These are phyloP conservation scores for Annulohypoxylon stygium DNA, from an alignment of 495 filamentous ascomycete species.

Conservation along the genomic window DNA sequence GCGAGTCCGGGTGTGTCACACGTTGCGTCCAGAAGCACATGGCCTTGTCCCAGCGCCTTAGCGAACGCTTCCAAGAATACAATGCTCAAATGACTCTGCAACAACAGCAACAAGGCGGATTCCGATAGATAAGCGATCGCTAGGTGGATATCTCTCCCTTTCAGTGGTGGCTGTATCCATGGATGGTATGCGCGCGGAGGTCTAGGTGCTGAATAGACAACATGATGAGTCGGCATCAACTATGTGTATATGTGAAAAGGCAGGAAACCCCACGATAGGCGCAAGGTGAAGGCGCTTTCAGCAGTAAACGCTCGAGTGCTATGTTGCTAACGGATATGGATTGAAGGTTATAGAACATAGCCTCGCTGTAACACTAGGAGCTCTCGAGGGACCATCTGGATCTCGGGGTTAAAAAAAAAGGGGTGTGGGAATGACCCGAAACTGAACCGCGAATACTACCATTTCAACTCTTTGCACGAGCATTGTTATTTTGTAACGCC, in stretches of 20 bases:
- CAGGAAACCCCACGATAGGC: background rate
- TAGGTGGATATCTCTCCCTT: background rate
- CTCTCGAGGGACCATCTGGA: background rate
- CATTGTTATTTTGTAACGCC: background rate
- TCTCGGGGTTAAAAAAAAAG: background rate
- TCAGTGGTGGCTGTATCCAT: conserved; percentile 6
- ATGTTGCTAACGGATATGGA: background rate
- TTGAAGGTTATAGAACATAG: conserved; percentile 9
- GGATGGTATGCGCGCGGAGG: background rate
- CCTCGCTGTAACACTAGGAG: conserved; percentile 38
- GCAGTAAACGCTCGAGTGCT: background rate
- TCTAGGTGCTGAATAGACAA: background rate
- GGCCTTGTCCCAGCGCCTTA: conserved; percentile 85
- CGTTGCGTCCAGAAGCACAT: conserved; percentile 96
- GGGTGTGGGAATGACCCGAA: background rate
- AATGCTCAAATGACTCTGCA: conserved; percentile 86
- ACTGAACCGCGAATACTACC: conserved; percentile 14
- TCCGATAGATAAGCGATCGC: conserved; percentile 33
- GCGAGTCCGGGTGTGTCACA: conserved; percentile 90
- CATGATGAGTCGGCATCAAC: background rate
- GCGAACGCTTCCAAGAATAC: conserved; percentile 93
- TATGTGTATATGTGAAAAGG: conserved; percentile 18
- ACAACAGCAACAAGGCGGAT: conserved; percentile 56
- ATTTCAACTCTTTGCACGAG: conserved; percentile 30
- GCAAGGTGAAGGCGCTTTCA: background rate